Base-by-base conservation (phyloP, 2,329 filamentous ascomycete genomes). In the Dendryphion nanum region DNA sequence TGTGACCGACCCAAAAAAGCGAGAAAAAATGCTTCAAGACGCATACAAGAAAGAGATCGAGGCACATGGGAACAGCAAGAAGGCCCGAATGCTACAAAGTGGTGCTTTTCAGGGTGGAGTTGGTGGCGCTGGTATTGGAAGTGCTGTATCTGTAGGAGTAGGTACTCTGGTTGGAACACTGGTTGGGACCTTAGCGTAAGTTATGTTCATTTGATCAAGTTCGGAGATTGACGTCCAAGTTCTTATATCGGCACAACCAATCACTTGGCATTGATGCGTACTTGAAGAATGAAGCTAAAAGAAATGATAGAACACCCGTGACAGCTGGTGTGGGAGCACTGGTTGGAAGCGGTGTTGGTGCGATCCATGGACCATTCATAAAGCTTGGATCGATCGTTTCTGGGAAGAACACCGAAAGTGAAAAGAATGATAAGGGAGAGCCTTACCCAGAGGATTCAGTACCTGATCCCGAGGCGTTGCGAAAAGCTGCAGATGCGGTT, bases 81-180 rank as follows among this genome's bases (percentile, higher is more conserved):
- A 64, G 23, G 61, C 61, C 18, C 47, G 61, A 1, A 48, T 63
- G 36, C 50, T 64, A 21, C 51, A 51, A 28, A 58, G 51, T 1
- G 59, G 70, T 1, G 61, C 63, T 1, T 70, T 69, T 40, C 67
- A 70, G 41, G 69, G 69, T 1, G 57, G 58, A 2, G 51, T 61
- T 10, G 69, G 64, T 5, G 69, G 69, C 2, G 68, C 63, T 1
- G 69, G 69, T 0, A 71, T 72, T 15, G 68, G 69, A 0, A 63
- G 59, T 13, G 67, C 64, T 6, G 64, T 69, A 3, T 63, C 63
- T 2, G 54, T 66, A 15, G 69, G 69, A 1, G 39, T 72, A 14
- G 69, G 69, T 0, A 67, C 67, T 0, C 59, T 69, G 1, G 64
- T 72, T 0, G 69, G 68, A 0, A 67, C 66, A 10, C 29, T 71